Base-by-base conservation (phyloP, 108 stramenopile species). In the Cyclotella distinguenda region DNA sequence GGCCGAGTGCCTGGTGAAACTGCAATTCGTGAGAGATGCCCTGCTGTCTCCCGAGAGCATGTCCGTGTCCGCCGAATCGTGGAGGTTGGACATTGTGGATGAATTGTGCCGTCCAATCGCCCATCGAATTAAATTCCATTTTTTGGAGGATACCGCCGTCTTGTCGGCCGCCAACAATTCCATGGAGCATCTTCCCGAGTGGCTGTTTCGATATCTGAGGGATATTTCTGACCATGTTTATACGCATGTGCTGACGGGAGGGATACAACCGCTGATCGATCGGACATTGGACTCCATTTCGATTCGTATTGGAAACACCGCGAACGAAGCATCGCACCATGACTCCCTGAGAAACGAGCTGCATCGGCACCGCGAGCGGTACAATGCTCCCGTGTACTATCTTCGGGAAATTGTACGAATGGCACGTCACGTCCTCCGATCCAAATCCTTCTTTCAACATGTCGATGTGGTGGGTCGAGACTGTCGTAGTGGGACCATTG, bases 111-210 rank as follows among this genome's bases (percentile, higher is more conserved):
- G 76, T 25, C 86, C 86, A 19, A 27, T 84, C 11, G 79, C 82
- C 3, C 66, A 82, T 22, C 45, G 81, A 30, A 32, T 86, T 8
- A 21, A 60, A 1, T 89, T 78, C 75, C 91, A 93, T 60, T 93
- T 93, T 76, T 67, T 93, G 19, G 76, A 84, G 44, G 58, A 78
- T 35, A 57, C 53, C 3, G 75, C 82, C 22, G 68, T 72, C 30
- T 35, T 84, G 23, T 84, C 80, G 19, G 55, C 84, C 21, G 63
- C 36, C 7, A 48, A 31, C 47, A 48, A 25, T 45, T 3, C 23
- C 1, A 76, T 83, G 16, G 88, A 89, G 60, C 72, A 83, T 46
- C 72, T 92, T n/a, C 86, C 88, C 16, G 87, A 92, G 71, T 89
- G 87, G 87, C 49, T 89, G 2, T 78, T 89, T 46, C 70, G 53